Percentiles rank a stretch among this genome's conserved stretches.
phyloP scores from a whole-genome alignment of 352 stramenopile species.

The Globisporangium recalcitrans region DNA sequence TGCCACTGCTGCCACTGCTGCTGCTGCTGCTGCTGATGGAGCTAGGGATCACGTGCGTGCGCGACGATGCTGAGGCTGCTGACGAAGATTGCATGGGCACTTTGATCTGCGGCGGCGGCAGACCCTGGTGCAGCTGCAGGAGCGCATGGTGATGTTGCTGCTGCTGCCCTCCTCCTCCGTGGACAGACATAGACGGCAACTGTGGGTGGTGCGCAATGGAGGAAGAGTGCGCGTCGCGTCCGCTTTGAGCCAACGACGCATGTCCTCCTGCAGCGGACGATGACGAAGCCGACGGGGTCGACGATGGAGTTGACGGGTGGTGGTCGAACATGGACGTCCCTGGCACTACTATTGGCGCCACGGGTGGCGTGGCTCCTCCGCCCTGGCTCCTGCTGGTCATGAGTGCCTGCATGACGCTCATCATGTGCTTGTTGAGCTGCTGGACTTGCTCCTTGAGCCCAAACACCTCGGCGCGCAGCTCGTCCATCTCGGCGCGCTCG shows the following conservation, averaged over 20 bases:
- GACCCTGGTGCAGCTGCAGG: constrained; percentile 10
- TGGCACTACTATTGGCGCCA: background rate
- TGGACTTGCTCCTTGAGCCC: constrained; percentile 59
- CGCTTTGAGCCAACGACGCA: background rate
- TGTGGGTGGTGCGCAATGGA: background rate
- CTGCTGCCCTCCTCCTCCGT: background rate
- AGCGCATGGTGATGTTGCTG: constrained; percentile 11
- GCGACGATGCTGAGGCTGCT: background rate
- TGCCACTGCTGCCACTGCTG: constrained; percentile 1
- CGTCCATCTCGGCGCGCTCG: constrained; percentile 69
- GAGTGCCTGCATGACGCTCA: constrained; percentile 49
- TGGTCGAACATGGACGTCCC: background rate
- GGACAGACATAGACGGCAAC: constrained; percentile 11
- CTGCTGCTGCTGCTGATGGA: background rate
- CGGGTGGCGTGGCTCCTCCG: background rate
- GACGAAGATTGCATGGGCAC: background rate
- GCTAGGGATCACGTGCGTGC: background rate
- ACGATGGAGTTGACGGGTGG: background rate
- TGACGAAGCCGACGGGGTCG: background rate
- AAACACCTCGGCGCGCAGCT: constrained; percentile 50
- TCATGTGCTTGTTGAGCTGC: constrained; percentile 65
- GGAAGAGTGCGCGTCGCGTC: background rate
- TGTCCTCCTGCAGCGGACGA: background rate
- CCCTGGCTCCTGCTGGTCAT: constrained; percentile 23
- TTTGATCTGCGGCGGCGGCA: background rate